These are phyloP conservation scores for Populus ilicifolia DNA, from an alignment of 345 rosid genomes.

Conservation along the genomic window DNA sequence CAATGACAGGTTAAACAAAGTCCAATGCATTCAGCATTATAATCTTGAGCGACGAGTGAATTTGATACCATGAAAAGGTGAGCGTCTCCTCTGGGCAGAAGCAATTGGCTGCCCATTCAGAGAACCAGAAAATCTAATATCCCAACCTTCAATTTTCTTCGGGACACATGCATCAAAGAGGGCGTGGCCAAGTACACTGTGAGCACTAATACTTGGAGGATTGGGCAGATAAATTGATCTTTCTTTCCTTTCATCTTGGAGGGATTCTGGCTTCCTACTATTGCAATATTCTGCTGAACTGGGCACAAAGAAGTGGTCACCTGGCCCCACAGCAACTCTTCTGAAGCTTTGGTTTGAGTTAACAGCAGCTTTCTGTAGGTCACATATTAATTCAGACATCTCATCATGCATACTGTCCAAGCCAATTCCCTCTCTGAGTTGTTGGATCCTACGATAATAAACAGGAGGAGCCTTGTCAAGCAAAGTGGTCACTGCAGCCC, in stretches of 20 bases:
- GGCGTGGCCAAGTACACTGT: conserved; percentile 78
- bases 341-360: conserved; percentile 81
- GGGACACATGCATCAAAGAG: conserved; percentile 88
- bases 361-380: conserved; percentile 86
- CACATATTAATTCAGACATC: conserved; percentile 72
- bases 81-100: conserved; percentile 50
- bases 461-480: conserved; percentile 59
- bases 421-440: conserved; percentile 51
- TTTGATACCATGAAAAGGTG: conserved; percentile 47
- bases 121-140: conserved; percentile 69
- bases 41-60: conserved; percentile 60
- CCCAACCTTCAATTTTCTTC: conserved; percentile 96
- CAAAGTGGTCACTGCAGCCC: conserved; percentile 57
- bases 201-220: conserved; percentile 66
- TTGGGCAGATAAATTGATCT: conserved; percentile 36
- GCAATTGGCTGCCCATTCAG: conserved; percentile 66
- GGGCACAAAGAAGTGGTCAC: conserved; percentile 82
- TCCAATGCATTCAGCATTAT: not conserved
- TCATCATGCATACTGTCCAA: conserved; percentile 48
- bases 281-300: conserved; percentile 51
- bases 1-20: not conserved
- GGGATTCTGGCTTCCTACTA: conserved; percentile 34
- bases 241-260: conserved; percentile 53
- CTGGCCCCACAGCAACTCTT: conserved; percentile 72
- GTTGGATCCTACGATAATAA: conserved; percentile 38